Evolutionary conservation across 768 basidiomycete species (phyloP), one percentile per base, ranked within the genome.

Genomic region (Pluteus cervinus): DNA sequence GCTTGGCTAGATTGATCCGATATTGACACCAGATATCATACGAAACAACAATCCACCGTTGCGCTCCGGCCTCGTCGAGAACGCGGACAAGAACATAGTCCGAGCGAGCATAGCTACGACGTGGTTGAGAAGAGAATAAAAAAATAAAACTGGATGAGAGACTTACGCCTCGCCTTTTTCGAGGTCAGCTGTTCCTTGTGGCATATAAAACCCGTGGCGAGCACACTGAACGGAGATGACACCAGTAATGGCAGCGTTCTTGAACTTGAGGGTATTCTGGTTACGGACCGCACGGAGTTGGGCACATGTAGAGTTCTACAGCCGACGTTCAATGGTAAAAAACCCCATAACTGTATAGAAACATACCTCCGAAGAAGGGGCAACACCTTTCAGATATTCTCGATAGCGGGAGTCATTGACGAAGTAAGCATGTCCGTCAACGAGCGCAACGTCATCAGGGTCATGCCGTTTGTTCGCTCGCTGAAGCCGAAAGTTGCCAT

Each of bases 21-120:
- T 49, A 63, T 28, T 61, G 57, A 41, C 62, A 63, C 8, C 39
- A 48, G 20, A 64, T 61, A 41, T 62, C 60, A 33, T 62, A 62
- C 8, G 44, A 51, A 5, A 56, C 14, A 14, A 53, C 26, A 5
- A 52, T 22, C 7, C 23, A 14, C 1, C 29, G 37, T 2, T 39
- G n/a, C 4, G n/a, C n/a, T n/a, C 25, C 25, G 22, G 31, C 28
- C 24, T 39, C 33, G 4, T 14, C n/a, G 9, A 48, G n/a, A 14
- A 37, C 25, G 2, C 49, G 52, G n/a, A 41, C 24, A 24, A 54
- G 45, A 5, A 55, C 21, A 36, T 46, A 55, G 40, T 53, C 50
- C 42, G 53, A 46, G 32, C 53, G 53, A 9, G 33, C 37, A 33
- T 54, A 54, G 15, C 50, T 52, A 23, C 4, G n/a, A n/a, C n/a